Base-by-base conservation (phyloP, 2,329 filamentous ascomycete species). In the Blastomyces parvus region DNA sequence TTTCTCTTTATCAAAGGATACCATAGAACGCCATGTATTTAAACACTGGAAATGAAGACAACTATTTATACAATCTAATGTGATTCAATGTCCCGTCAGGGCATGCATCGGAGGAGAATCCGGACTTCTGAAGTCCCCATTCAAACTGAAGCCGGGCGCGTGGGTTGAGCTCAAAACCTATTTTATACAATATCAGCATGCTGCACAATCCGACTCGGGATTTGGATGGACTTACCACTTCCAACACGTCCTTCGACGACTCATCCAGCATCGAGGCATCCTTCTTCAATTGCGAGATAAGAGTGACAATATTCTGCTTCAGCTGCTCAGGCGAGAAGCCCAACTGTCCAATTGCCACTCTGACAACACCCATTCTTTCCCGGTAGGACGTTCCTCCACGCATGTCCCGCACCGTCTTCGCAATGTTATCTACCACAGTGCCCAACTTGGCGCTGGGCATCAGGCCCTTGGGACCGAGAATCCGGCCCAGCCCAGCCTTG, bases 371-470 rank as follows among this genome's bases (percentile, higher is more conserved):
- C 68, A 87, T 77, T 68, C 88, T 84, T 80, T 99, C 94, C 73
- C 91, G 86, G 79, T 96, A 99, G 69, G 92, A 86, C 61, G 87
- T 89, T 62, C 87, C 90, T 66, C 93, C 91, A 17, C 91, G 86
- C 77, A 96, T 86, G 68, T 93, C 90, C 70, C 84, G 85, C 71
- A 99, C 89, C 42, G 86, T 83, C n/a, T 81, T 76, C 62, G 83
- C 83, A 19, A 96, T 84, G 73, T 96, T 88, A 72, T 84, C 88
- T 30, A 96, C 91, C 63, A 99, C 89, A 0, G 94, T 97, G 67
- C 91, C 91, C 66, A 86, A 86, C 81, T 96, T 96, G 65, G 84
- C 79, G 74, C 85, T 95, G 6, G 94, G 94, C 94, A 99, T 97
- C 72, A 99, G 77, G 2, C 92, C 92, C 76, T 85, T 87, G 56